These are phyloP conservation scores for Colletotrichum simmondsii DNA, from an alignment of 2,329 filamentous ascomycete species.

Conservation along the genomic window DNA sequence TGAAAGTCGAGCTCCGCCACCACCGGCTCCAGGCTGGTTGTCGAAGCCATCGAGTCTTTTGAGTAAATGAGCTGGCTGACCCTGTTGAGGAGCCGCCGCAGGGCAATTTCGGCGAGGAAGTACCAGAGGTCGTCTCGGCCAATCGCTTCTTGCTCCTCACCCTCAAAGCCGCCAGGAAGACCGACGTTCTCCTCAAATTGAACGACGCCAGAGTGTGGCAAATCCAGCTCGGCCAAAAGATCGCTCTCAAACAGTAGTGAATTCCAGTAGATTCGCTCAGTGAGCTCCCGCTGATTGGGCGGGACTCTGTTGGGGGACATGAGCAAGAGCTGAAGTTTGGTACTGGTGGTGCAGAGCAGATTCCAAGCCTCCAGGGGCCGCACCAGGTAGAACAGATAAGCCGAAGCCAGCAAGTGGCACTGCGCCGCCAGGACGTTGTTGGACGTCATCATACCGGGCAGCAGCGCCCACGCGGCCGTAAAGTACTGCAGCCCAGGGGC, in stretches of 20 bases:
- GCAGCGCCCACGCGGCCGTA: slow-evolving; percentile 80
- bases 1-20: slow-evolving; percentile 86
- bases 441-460: slow-evolving; percentile 82
- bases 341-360: slow-evolving; percentile 81
- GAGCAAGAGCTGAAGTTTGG: slow-evolving; percentile 82
- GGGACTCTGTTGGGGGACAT: slow-evolving; percentile 79
- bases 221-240: slow-evolving; percentile 80
- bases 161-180: slow-evolving; percentile 81
- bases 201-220: slow-evolving; percentile 85
- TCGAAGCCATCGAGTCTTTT: slow-evolving; percentile 76
- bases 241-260: slow-evolving; percentile 84
- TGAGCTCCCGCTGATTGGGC: slow-evolving; percentile 75
- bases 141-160: slow-evolving; percentile 71
- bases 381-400: slow-evolving; percentile 86
- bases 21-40: slow-evolving; percentile 79
- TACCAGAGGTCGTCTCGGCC: slow-evolving; percentile 87
- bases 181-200: slow-evolving; percentile 85
- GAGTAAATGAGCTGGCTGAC: slow-evolving; percentile 85
- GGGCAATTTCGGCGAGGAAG: slow-evolving; percentile 84
- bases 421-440: slow-evolving; percentile 84
- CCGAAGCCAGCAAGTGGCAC: slow-evolving; percentile 82
- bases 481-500: slow-evolving; percentile 84
- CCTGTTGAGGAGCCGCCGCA: slow-evolving; percentile 80
- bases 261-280: slow-evolving; percentile 87
- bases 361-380: slow-evolving; percentile 87